phyloP scores from a whole-genome alignment of 1,139 yeast species.

The Schizosaccharomyces versatilis region DNA sequence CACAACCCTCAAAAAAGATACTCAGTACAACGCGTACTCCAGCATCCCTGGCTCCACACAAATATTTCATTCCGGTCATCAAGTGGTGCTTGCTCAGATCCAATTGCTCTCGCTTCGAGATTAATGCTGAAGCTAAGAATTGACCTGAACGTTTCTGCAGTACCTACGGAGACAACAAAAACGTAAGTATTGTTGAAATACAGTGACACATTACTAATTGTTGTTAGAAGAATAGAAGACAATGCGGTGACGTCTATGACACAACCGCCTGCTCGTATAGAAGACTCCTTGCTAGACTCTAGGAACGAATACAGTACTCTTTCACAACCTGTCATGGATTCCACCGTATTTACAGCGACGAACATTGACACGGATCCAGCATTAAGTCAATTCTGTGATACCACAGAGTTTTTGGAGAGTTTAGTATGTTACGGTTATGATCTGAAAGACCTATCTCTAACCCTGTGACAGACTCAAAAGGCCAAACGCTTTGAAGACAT shows the following conservation, averaged over 20 bases:
- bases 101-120: slow-evolving; percentile 28
- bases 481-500: slow-evolving; percentile 18
- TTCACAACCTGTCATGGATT: slow-evolving; percentile 1
- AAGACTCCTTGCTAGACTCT: neutral
- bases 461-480: slow-evolving; percentile 14
- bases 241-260: neutral
- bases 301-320: slow-evolving; percentile 3
- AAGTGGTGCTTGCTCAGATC: slow-evolving; percentile 29
- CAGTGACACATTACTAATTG: neutral
- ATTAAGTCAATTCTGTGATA: slow-evolving; percentile 26
- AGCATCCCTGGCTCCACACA: slow-evolving; percentile 7
- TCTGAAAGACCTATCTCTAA: neutral
- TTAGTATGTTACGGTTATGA: slow-evolving; percentile 4
- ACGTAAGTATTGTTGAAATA: no score
- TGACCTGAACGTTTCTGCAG: slow-evolving; percentile 9
- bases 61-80: slow-evolving; percentile 16
- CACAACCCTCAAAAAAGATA: slow-evolving; percentile 24
- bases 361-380: slow-evolving; percentile 25
- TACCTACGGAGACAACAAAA: no score
- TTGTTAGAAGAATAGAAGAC: neutral
- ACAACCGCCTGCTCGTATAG: neutral
- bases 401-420: slow-evolving; percentile 14
- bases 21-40: slow-evolving; percentile 25
- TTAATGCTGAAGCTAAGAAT: slow-evolving; percentile 24
- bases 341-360: neutral